Conservation (phyloP, 108 stramenopile species). For the Bacterosira constricta region DNA sequence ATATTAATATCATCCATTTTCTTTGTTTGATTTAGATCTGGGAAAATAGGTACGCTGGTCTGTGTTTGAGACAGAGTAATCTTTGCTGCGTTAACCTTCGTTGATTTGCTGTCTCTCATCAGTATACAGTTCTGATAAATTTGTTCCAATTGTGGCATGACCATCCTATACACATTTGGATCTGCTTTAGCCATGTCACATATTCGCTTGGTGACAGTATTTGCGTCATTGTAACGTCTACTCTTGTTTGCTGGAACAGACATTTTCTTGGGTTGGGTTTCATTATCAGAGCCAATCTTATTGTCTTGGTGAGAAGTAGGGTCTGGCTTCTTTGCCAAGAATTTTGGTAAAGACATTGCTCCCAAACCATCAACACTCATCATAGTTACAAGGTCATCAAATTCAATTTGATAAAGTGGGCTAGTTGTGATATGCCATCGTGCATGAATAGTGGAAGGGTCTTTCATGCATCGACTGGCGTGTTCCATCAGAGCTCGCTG, state of each 20-base stretch:
- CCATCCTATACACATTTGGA: no score
- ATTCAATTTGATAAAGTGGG: neutral
- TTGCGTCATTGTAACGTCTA: no score
- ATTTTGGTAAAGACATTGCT: neutral
- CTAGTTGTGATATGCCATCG: neutral
- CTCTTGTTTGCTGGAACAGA: no score
- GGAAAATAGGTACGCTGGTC: no score
- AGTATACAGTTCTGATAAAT: neutral
- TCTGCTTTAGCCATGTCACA: no score
- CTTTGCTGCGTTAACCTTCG: neutral
- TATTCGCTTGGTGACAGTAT: no score
- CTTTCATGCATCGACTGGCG: neutral
- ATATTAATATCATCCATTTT: no score
- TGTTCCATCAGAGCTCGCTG: conserved; percentile 10
- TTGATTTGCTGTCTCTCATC: neutral
- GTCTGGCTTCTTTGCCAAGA: neutral
- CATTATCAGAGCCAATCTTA: neutral
- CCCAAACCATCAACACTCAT: neutral
- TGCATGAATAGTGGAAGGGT: neutral
- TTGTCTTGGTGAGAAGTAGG: no score
- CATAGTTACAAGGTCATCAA: neutral
- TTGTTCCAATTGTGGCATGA: neutral
- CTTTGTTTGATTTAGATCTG: no score
- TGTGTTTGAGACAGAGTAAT: neutral
- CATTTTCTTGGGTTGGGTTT: neutral